Evolutionary conservation across 2,329 filamentous ascomycete species (phyloP), one percentile per base, ranked within the genome.

Genomic region (Blumeriella jaapii): DNA sequence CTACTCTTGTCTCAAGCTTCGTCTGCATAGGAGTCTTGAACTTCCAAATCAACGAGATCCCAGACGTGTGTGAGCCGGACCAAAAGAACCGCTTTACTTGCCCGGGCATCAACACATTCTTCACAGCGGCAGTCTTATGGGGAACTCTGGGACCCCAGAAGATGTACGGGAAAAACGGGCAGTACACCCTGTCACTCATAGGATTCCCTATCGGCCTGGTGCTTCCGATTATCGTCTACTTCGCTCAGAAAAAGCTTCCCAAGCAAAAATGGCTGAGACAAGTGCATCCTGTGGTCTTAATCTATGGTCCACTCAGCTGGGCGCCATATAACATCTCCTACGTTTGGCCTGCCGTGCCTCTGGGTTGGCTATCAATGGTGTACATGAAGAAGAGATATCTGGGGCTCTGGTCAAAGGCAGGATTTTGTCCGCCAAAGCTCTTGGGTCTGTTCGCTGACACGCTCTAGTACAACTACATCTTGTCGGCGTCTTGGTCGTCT

Each of bases 111-210:
- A 69, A 68, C 50, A 68, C 65, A 3, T 71, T 71, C 52, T 74
- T 71, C 53, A 72, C 68, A 0, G 67, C 69, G 1, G 64, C 67
- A 0, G 62, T 72, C 0, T 57, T 72, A 3, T 72, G 68, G 67
- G 69, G 68, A 15, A 68, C 65, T 1, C 62, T 72, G 23, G 42
- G 42, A 13, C 39, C 42, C 2, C 35, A 43, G 14, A 65, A 64
- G 50, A 60, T 71, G 18, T 73, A 67, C 42, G 67, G 68, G 3
- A 54, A 55, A 13, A 52, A 61, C 7, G 64, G 65, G 6, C 60
- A 63, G 36, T 72, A 72, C 52, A 62, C 59, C 3, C 54, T 61
- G 31, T 61, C 65, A 0, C 50, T 71, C 18, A 46, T 66, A 7
- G 67, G 67, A 3, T 72, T 71, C 45, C 65, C 67, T 2, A 47